A percentile compares a stretch with the other conserved stretches of the same genome.
Evolutionary conservation across 208 protist species (phyloP).

Genomic region (Trypanosoma grayi): DNA sequence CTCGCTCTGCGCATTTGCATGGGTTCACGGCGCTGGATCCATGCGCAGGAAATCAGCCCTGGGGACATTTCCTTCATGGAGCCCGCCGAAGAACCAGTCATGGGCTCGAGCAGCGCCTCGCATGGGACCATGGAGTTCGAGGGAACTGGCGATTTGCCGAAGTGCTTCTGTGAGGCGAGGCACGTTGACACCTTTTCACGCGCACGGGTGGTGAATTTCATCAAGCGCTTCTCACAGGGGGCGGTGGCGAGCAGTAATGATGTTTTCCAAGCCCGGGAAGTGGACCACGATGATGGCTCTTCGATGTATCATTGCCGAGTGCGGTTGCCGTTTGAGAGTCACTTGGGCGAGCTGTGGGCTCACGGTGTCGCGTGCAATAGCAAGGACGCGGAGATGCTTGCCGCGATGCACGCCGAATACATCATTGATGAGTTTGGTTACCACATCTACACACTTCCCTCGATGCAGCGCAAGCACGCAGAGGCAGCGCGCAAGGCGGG

Average conservation of each 20-base stretch:
- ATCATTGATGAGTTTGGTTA: constrained; percentile 85
- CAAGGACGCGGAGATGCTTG: constrained; percentile 78
- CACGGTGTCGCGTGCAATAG: constrained; percentile 70
- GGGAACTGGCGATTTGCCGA: constrained; percentile 20
- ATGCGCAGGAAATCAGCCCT: constrained; percentile 27
- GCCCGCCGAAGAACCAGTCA: background rate
- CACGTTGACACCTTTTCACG: constrained; percentile 68
- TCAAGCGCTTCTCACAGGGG: constrained; percentile 65
- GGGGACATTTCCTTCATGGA: constrained; percentile 36
- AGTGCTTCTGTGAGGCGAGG: constrained; percentile 28
- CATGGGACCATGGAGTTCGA: constrained; percentile 4
- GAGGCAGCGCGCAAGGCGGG: constrained; percentile 63
- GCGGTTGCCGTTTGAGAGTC: constrained; percentile 33
- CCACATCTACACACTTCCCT: constrained; percentile 83
- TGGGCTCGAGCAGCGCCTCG: background rate
- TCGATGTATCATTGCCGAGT: constrained; percentile 43
- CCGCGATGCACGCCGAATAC: constrained; percentile 83
- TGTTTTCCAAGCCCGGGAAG: constrained; percentile 33
- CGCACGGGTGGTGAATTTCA: constrained; percentile 72
- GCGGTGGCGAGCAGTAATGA: constrained; percentile 25
- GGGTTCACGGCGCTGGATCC: constrained; percentile 5
- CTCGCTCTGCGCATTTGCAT: no score
- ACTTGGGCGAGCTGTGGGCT: constrained; percentile 50
- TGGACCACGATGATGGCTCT: constrained; percentile 5
- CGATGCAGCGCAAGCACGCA: constrained; percentile 85